Base-by-base conservation (phyloP, 2,329 filamentous ascomycete genomes). In the Xylaria sp. region DNA sequence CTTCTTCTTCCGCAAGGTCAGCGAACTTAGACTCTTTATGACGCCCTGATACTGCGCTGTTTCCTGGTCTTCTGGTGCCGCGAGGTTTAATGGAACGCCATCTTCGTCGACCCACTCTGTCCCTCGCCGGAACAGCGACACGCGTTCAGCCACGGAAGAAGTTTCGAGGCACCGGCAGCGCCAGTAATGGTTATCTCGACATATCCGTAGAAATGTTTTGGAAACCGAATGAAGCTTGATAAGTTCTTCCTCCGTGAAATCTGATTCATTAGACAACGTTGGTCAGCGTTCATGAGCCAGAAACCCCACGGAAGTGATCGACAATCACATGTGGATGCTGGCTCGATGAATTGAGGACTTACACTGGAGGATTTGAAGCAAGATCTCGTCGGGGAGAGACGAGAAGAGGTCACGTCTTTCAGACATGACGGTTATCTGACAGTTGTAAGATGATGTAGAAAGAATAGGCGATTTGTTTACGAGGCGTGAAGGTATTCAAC, bases 111-210 rank as follows among this genome's bases (percentile, higher is more conserved):
- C 59, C 57, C 68, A 69, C 47, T 79, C 73, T 0, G 77, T 74
- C 35, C 79, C 71, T 69, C 80, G 78, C 13, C 82, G 80, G 59
- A 79, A 80, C 23, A 90, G 80, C n/a, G 79, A 66, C 7, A 70
- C 65, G 4, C 63, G 76, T 37, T 84, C 80, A 68, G 88, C 83
- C 71, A 87, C 87, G 39, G 79, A 72, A 13, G 90, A 93, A 59
- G 85, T 78, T 42, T 86, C 80, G 71, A 94, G 91, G 72, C 89
- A 92, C 70, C 87, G 80, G 2, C 80, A 76, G 63, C 88, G 88
- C 92, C 92, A 97, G 42, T 93, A 77, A 46, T 79, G 82, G 67
- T 89, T 83, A 70, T 96, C 91, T 59, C 91, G 86, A 46, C 84
- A 87, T 48, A 94, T 78, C 35, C 77, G 74, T 34, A 87, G 80